phyloP scores from a whole-genome alignment of 495 filamentous ascomycete genomes.

The Neurospora sp. region DNA sequence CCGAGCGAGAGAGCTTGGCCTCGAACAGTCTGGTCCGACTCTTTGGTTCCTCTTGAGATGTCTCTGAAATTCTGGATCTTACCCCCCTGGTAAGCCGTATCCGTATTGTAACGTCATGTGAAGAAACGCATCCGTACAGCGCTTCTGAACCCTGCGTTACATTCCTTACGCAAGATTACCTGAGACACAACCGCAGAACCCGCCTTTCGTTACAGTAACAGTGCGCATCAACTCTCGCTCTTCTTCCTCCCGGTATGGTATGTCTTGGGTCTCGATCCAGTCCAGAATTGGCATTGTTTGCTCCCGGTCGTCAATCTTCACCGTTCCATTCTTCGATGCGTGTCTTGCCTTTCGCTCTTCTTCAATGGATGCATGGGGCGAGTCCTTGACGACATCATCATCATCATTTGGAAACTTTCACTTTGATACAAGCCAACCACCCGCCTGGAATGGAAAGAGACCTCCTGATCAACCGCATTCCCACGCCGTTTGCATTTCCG shows the following conservation, averaged over 20 bases:
- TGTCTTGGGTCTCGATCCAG: neutral
- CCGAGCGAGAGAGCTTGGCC: neutral
- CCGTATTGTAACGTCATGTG: neutral
- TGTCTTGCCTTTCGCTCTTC: neutral
- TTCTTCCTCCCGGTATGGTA: neutral
- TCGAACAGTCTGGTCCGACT: neutral
- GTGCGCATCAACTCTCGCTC: neutral
- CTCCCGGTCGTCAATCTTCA: neutral
- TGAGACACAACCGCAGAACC: neutral
- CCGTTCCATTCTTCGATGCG: neutral
- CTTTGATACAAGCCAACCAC: neutral
- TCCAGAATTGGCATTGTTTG: neutral
- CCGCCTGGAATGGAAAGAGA: neutral
- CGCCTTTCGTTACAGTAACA: neutral
- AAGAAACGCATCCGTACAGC: neutral
- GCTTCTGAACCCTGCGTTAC: neutral
- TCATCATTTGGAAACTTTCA: neutral
- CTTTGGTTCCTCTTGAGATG: neutral
- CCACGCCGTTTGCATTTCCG: neutral
- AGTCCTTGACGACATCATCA: neutral
- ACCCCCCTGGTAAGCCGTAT: neutral
- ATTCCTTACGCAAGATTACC: neutral
- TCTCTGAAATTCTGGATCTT: neutral
- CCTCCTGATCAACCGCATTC: neutral
- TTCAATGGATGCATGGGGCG: neutral